phyloP scores from a whole-genome alignment of 805 yeast species.

The Candida railenensis region DNA sequence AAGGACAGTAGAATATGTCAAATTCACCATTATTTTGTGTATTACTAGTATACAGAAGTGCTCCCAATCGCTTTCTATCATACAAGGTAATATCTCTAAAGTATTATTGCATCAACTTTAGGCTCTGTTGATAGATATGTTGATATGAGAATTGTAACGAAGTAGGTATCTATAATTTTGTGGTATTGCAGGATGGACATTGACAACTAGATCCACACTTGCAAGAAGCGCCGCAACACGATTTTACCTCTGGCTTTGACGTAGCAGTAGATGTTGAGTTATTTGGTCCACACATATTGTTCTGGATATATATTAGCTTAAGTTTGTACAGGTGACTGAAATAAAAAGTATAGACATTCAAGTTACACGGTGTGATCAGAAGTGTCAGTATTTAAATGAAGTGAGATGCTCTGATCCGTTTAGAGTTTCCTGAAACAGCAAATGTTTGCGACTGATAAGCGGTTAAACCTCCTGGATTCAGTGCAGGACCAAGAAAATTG shows the following conservation, averaged over 20 bases:
- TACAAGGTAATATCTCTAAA: too few relatives aligned
- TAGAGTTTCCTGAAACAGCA: not conserved
- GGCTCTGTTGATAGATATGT: too few relatives aligned
- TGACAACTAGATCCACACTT: conserved; percentile 42
- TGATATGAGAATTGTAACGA: too few relatives aligned
- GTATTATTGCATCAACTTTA: too few relatives aligned
- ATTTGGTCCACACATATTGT: conserved; percentile 20
- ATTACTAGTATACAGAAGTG: not conserved
- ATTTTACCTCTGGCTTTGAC: conserved; percentile 8
- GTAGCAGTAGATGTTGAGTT: conserved; percentile 13
- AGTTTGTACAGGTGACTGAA: too few relatives aligned
- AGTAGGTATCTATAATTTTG: conserved; percentile 36
- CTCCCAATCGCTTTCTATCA: not conserved
- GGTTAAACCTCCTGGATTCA: not conserved
- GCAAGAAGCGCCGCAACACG: conserved; percentile 39
- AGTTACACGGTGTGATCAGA: too few relatives aligned
- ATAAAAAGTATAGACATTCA: too few relatives aligned
- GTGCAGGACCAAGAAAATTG: not conserved
- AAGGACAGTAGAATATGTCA: not conserved
- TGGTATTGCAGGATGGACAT: conserved; percentile 43
- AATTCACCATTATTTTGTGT: not conserved
- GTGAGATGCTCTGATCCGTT: not conserved
- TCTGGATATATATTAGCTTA: too few relatives aligned
- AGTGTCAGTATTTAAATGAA: not conserved
- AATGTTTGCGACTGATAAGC: not conserved